phyloP scores from a whole-genome alignment of 495 filamentous ascomycete genomes.

The Aspergillus wentii region DNA sequence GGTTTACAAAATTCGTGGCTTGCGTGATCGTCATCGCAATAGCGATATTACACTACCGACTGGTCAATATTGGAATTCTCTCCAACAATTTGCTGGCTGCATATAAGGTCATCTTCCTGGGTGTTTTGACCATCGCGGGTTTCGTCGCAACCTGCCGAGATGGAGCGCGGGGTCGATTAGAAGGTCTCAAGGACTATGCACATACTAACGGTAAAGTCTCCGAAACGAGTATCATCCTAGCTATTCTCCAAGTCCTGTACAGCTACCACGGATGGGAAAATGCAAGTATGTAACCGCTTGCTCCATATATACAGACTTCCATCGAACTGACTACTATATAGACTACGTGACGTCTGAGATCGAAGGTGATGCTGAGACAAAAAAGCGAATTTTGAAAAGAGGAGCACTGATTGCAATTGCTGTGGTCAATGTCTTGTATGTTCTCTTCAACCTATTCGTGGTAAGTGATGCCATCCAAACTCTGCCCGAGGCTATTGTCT shows the following conservation, averaged over 20 bases:
- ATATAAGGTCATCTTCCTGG: not conserved
- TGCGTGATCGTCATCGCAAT: not conserved
- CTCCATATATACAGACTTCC: not conserved
- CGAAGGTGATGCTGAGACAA: not conserved
- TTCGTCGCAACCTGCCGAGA: not conserved
- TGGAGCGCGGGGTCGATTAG: not conserved
- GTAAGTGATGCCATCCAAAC: not conserved
- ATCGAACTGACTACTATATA: not conserved
- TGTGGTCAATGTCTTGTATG: not conserved
- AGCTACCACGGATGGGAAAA: slow-evolving; percentile 2
- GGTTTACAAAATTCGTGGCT: not conserved
- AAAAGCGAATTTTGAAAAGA: not conserved
- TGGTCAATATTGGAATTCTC: slow-evolving; percentile 1
- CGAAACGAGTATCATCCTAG: not conserved
- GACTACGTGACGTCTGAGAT: slow-evolving; percentile 1
- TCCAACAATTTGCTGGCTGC: not conserved
- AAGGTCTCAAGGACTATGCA: not conserved
- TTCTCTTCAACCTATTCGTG: slow-evolving; percentile 1
- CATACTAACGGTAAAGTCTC: not conserved
- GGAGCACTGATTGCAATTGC: not conserved
- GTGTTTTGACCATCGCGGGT: not conserved
- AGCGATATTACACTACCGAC: not conserved
- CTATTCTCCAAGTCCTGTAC: not conserved
- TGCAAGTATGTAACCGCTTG: not conserved
- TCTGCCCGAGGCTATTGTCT: not conserved